Conservation (phyloP, 257 asterid genomes). For the Lantana camara region DNA sequence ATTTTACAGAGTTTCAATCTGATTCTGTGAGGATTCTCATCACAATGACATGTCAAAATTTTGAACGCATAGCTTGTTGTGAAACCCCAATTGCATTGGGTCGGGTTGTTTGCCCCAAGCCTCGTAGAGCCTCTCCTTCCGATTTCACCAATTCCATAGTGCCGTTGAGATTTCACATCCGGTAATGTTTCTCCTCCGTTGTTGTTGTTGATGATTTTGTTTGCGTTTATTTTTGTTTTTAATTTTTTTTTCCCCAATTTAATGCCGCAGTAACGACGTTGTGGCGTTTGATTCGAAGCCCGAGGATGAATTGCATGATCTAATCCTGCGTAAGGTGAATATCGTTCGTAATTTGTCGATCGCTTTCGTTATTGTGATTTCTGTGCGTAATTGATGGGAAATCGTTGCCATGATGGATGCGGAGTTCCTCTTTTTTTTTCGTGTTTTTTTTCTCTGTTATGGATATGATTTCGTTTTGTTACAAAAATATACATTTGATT, state of each 20-base stretch:
- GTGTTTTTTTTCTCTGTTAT: no score
- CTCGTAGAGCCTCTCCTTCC: constrained; percentile 39
- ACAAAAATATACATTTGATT: no score
- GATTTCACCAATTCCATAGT: not conserved
- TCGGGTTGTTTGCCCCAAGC: constrained; percentile 53
- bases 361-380: not conserved
- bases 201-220: not conserved
- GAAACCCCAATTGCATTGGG: constrained; percentile 32
- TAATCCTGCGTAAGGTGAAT: constrained; percentile 39
- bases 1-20: not conserved
- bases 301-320: constrained; percentile 40
- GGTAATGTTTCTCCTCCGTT: constrained; percentile 29
- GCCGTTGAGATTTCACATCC: constrained; percentile 30
- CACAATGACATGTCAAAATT: constrained; percentile 1
- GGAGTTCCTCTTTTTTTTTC: no score
- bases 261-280: constrained; percentile 34
- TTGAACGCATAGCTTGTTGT: constrained; percentile 32
- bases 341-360: not conserved
- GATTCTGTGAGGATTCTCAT: not conserved
- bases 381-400: not conserved
- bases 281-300: constrained; percentile 27
- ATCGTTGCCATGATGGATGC: no score
- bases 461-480: no score
- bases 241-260: not conserved
- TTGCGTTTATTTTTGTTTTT: not conserved